These are phyloP conservation scores for Rhododendron henanense DNA, from an alignment of 148 eudicot species.

Conservation along the genomic window DNA sequence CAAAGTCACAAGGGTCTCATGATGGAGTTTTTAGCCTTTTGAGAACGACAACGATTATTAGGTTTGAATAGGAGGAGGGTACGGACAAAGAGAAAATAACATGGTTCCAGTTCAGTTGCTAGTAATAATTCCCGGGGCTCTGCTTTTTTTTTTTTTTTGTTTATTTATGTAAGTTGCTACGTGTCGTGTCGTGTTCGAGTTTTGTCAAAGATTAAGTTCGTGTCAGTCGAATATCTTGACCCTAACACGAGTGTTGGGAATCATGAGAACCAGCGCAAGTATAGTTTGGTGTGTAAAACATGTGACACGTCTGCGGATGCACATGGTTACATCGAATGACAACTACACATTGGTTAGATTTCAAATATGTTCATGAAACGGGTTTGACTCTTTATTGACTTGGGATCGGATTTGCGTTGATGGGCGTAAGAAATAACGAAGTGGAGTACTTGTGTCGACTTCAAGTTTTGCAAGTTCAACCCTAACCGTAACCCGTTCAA, in stretches of 20 bases:
- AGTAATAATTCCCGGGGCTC: neutral
- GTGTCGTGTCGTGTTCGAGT: neutral
- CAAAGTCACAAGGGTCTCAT: conserved; percentile 18
- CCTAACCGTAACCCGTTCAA: too few relatives aligned
- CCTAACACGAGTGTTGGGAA: neutral
- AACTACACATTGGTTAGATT: neutral
- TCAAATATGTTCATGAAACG: neutral
- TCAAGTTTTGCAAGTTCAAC: too few relatives aligned
- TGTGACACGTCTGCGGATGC: too few relatives aligned
- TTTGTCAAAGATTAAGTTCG: neutral
- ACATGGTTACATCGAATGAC: too few relatives aligned
- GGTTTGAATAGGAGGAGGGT: neutral
- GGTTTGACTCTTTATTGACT: too few relatives aligned
- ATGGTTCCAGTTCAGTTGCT: neutral
- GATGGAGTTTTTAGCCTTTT: conserved; percentile 38
- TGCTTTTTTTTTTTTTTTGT: too few relatives aligned
- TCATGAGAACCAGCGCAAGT: neutral
- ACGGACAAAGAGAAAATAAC: neutral
- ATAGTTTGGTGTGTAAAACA: neutral
- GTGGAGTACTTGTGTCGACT: too few relatives aligned
- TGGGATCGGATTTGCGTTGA: too few relatives aligned
- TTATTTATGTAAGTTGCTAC: too few relatives aligned
- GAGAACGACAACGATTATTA: conserved; percentile 15
- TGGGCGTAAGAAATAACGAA: too few relatives aligned
- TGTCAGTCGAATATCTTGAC: neutral